Base-by-base conservation (phyloP, 345 rosid genomes). In the Eucalyptus cladocalyx region DNA sequence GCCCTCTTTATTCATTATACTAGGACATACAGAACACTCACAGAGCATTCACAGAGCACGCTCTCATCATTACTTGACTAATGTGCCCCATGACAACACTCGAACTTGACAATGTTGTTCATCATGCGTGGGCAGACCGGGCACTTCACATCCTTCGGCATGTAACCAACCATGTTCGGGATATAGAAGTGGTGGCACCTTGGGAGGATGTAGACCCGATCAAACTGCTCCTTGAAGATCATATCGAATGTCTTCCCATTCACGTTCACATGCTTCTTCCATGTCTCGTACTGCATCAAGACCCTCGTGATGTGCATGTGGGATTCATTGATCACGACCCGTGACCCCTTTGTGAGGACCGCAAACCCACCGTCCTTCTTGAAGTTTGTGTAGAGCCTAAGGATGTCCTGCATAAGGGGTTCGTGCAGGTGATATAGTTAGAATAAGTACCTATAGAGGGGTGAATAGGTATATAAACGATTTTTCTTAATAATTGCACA, bases 1-100 rank as follows among this genome's bases (percentile, higher is more conserved):
- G 80, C 80, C 80, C 80, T 69, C 80, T 34, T 69, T 69, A 69
- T 69, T 69, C 80, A 18, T 69, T 69, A 69, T 18, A 34, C 43
- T 19, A 9, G 80, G 11, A 19, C 6, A 32, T 11, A 34, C 16
- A 4, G 80, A 67, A 18, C 43, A 5, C 80, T 69, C 80, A 67
- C 80, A 9, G 42, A 16, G 42, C 42, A 16, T 42, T 67, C 80
- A 34, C 43, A 3, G 43, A 18, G 43, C 80, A 34, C 11, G 43
- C 43, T 69, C 7, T 50, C 43, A 69, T 9, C 80, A 34, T 69
- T 3, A 69, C 80, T 69, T 5, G 80, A 34, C 80, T 62, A 88
- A n/a, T 88, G 90, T 11, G 87, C 81, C 3, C 90, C 81, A 58
- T 88, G 90, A 81, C 90, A 88, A 26, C 90, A 88, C 87, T 88